Conservation (phyloP, 2,329 filamentous ascomycete species). For the Bretziella fagacearum region DNA sequence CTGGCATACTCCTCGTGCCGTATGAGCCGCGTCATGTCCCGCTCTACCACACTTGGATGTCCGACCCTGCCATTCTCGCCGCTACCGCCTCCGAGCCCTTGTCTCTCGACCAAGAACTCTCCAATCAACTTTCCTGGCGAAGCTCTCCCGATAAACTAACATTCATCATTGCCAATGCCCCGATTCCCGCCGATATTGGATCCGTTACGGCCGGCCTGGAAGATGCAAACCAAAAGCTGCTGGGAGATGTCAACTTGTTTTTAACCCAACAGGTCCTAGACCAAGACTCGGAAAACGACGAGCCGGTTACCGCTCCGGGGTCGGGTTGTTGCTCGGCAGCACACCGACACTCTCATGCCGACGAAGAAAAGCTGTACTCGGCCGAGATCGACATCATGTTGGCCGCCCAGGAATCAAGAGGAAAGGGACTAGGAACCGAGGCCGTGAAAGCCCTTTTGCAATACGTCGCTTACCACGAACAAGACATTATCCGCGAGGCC, state of each 20-base stretch:
- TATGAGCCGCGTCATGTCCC: constrained; percentile 69
- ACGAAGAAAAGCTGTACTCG: constrained; percentile 23
- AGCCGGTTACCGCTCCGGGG: not conserved
- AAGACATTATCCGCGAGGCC: constrained; percentile 35
- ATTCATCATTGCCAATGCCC: constrained; percentile 45
- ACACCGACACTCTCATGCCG: constrained; percentile 8
- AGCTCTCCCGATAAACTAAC: constrained; percentile 72
- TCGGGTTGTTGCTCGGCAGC: constrained; percentile 16
- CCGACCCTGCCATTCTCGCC: constrained; percentile 63
- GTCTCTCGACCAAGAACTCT: constrained; percentile 64
- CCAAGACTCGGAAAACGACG: constrained; percentile 31
- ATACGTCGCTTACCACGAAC: constrained; percentile 43
- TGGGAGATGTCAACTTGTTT: constrained; percentile 72
- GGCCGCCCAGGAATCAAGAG: constrained; percentile 38
- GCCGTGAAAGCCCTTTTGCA: constrained; percentile 50
- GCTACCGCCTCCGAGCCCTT: constrained; percentile 80
- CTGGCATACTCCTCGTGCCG: constrained; percentile 58
- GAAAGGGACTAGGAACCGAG: constrained; percentile 46
- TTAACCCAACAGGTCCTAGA: constrained; percentile 32
- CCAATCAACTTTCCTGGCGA: constrained; percentile 82
- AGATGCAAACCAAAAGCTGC: constrained; percentile 42
- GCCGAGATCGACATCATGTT: constrained; percentile 86
- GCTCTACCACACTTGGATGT: constrained; percentile 83
- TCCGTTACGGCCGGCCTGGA: constrained; percentile 23
- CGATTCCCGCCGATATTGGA: not conserved